Evolutionary conservation across 2,329 filamentous ascomycete genomes (phyloP).

Genomic region (Fusarium piperis): DNA sequence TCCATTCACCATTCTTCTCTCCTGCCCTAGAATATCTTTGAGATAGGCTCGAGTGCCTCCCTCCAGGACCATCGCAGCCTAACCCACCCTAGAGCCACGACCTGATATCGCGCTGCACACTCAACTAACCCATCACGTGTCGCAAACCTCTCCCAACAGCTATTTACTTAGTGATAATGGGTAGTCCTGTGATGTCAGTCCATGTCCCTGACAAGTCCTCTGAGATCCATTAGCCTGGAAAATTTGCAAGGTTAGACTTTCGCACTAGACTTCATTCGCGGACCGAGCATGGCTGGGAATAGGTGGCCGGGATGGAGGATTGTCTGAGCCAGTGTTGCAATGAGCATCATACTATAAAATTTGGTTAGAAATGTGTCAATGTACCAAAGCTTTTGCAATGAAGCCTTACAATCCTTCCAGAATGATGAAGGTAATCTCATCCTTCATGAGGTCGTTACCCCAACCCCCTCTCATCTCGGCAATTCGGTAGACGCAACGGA

Average conservation of each 20-base stretch:
- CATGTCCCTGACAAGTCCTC: neutral
- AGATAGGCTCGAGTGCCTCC: neutral
- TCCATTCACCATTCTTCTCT: neutral
- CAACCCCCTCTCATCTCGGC: neutral
- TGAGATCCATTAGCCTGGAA: neutral
- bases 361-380: neutral
- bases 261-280: neutral
- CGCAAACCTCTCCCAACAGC: neutral
- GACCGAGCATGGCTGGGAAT: neutral
- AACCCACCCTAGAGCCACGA: neutral
- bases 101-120: neutral
- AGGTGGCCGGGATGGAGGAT: neutral
- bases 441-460: neutral
- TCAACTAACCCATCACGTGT: neutral
- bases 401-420: neutral
- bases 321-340: neutral
- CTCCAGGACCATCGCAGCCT: too few relatives aligned
- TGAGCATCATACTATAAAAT: neutral
- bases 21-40: too few relatives aligned
- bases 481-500: neutral
- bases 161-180: neutral
- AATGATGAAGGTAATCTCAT: neutral
- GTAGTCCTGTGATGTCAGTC: neutral
- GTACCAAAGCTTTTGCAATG: accelerated
- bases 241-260: neutral